Evolutionary conservation across 805 yeast species (phyloP).

Genomic region (Starmerella potacharoeniae): DNA sequence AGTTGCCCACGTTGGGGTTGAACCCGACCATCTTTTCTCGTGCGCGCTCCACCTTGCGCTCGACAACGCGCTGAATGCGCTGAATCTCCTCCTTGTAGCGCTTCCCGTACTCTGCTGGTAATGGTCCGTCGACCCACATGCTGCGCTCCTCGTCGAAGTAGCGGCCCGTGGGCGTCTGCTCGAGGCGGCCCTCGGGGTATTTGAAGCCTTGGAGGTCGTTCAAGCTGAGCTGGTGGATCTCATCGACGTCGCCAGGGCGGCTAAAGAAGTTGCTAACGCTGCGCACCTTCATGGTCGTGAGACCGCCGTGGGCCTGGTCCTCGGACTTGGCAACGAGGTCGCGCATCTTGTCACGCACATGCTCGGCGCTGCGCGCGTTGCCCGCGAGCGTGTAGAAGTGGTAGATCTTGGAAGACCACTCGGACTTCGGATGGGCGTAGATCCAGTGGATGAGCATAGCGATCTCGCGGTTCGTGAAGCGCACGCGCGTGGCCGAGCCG

Average conservation of each 20-base stretch:
- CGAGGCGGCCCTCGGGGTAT: slow-evolving; percentile 16
- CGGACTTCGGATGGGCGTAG: slow-evolving; percentile 14
- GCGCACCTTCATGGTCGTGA: slow-evolving; percentile 11
- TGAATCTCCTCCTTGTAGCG: slow-evolving; percentile 15
- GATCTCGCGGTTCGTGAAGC: slow-evolving; percentile 20
- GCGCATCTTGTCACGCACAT: slow-evolving; percentile 20
- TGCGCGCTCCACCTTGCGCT: slow-evolving; percentile 9
- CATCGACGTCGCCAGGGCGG: slow-evolving; percentile 8
- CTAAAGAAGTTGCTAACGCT: slow-evolving; percentile 4
- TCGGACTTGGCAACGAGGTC: slow-evolving; percentile 13
- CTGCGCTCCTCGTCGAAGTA: slow-evolving; percentile 18
- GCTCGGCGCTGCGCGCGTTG: slow-evolving; percentile 16
- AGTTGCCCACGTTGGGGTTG: not conserved
- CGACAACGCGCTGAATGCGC: slow-evolving; percentile 13
- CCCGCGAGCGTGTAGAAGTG: slow-evolving; percentile 11
- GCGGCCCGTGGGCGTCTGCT: slow-evolving; percentile 12
- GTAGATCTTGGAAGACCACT: slow-evolving; percentile 14
- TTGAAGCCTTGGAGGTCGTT: slow-evolving; percentile 15
- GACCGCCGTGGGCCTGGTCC: slow-evolving; percentile 14
- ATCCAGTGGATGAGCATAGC: slow-evolving; percentile 20
- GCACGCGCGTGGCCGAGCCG: slow-evolving; percentile 20
- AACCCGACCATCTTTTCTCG: slow-evolving; percentile 2
- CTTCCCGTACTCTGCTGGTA: slow-evolving; percentile 10
- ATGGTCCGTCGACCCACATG: slow-evolving; percentile 16
- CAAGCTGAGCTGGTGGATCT: slow-evolving; percentile 8